Base-by-base conservation (phyloP, 352 stramenopile species). In the Stramenopiles sp. region DNA sequence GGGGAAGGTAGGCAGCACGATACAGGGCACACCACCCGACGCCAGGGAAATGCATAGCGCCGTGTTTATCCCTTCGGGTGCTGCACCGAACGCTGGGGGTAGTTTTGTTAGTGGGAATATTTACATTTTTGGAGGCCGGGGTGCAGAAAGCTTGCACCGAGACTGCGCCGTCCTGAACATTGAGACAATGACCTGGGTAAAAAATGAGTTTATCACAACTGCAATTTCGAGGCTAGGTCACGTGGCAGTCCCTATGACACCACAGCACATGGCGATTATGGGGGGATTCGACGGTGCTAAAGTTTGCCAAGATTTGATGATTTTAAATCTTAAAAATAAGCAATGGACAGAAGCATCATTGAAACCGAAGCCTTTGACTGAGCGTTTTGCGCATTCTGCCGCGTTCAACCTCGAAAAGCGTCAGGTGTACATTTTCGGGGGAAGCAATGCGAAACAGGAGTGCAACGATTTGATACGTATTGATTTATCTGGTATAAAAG, bases 251-350 rank as follows among this genome's bases (percentile, higher is more conserved):
- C 33, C 33, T 4, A 2, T 71, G 2, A 6, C 31, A 2, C 2
- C 2, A 2, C 33, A 4, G 6, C 53, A 71, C 35, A 4, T 71
- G 6, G 53, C 53, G 33, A 71, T 71, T 6, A 71, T 71, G 53
- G 53, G 53, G 2, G 53, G 53, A 6, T 71, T 71, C 35, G 53
- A 71, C 12, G 53, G 53, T 71, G 31, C 33, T 35, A 71, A 71
- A 71, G 53, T 71, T 71, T 71, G 53, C 6, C 33, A 71, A 35
- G 53, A 71, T 71, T 71, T 71, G 12, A 35, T 71, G 35, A 2
- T 71, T 71, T 71, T 71, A 6, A 71, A 71, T 71, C 12, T 71
- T 31, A 71, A 71, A 6, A 71, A 71, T 4, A 71, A 71, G 33
- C 53, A 71, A 71, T 71, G 53, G 53, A 71, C 53, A 33, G 53